Evolutionary conservation across 73 alveolate species (phyloP), one percentile per base, ranked within the genome.

Genomic region (Paramecium sonneborni): DNA sequence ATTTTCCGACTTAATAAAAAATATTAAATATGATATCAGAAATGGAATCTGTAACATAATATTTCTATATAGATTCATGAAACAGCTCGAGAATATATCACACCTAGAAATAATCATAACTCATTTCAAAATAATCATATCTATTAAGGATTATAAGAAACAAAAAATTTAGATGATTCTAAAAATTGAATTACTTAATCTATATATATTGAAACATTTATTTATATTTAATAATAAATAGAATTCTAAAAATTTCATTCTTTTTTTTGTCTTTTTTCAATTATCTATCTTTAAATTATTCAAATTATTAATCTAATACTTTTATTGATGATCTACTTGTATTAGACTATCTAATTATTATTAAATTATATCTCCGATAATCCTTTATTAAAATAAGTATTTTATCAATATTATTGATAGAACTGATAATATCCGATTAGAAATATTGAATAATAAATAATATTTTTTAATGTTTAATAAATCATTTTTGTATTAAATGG

Each of bases 351-450:
- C 7, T 56, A 12, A 9, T 6, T n/a, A 56, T 9, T 56, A 9
- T 10, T 12, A 56, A 9, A n/a, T 12, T n/a, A 6, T 56, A 12
- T 56, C 74, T 12, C 28, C 28, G 6, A 56, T 12, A 9, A 9
- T 7, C 15, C 7, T 56, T 56, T 56, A 7, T 56, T 94, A 92
- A 32, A 85, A 68, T 5, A n/a, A n/a, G n/a, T n/a, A n/a, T n/a
- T n/a, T n/a, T n/a, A n/a, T n/a, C n/a, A n/a, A n/a, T n/a, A n/a
- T n/a, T n/a, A n/a, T n/a, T n/a, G n/a, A n/a, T n/a, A n/a, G n/a
- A n/a, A n/a, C n/a, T n/a, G n/a, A n/a, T 96, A 95, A 52, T 92
- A 94, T 85, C 92, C 97, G 32, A 93, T 92, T 11, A 92, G 92
- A 8, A 94, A 86, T 7, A 96, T 94, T 8, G 91, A 68, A 56